These are phyloP conservation scores for Diplodia sapinea DNA, from an alignment of 2,329 filamentous ascomycete species.

Conservation along the genomic window DNA sequence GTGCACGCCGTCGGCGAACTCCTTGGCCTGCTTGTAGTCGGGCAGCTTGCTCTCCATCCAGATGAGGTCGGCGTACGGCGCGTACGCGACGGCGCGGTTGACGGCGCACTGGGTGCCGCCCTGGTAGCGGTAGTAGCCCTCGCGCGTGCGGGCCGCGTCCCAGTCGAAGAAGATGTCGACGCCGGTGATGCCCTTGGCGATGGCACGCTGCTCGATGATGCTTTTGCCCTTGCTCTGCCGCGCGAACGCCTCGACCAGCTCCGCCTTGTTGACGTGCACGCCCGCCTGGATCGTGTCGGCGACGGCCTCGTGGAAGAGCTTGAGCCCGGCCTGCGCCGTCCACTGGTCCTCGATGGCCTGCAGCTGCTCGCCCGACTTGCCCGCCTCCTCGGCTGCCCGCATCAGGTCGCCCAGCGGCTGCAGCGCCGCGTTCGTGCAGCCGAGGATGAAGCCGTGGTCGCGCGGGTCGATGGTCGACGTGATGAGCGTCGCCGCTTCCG, in stretches of 20 bases:
- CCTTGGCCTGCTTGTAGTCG: constrained; percentile 86
- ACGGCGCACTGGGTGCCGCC: constrained; percentile 91
- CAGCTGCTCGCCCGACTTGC: constrained; percentile 79
- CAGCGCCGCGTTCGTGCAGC: constrained; percentile 82
- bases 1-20: constrained; percentile 93
- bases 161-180: constrained; percentile 90
- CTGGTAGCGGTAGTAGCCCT: constrained; percentile 92
- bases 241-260: constrained; percentile 70
- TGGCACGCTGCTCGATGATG: constrained; percentile 78
- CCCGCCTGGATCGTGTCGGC: constrained; percentile 77
- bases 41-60: constrained; percentile 99
- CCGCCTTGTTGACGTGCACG: constrained; percentile 70
- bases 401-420: constrained; percentile 90
- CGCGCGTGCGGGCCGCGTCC: constrained; percentile 89
- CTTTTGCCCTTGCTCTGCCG: constrained; percentile 78
- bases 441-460: constrained; percentile 92
- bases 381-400: constrained; percentile 79
- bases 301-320: constrained; percentile 91
- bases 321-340: constrained; percentile 77
- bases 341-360: constrained; percentile 93
- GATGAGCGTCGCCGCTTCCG: constrained; percentile 96
- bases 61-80: constrained; percentile 91
- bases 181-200: constrained; percentile 78
- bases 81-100: constrained; percentile 89
- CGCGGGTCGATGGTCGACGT: constrained; percentile 94